Conservation (phyloP, 805 yeast genomes). For the Barnettozyma pratensis region DNA sequence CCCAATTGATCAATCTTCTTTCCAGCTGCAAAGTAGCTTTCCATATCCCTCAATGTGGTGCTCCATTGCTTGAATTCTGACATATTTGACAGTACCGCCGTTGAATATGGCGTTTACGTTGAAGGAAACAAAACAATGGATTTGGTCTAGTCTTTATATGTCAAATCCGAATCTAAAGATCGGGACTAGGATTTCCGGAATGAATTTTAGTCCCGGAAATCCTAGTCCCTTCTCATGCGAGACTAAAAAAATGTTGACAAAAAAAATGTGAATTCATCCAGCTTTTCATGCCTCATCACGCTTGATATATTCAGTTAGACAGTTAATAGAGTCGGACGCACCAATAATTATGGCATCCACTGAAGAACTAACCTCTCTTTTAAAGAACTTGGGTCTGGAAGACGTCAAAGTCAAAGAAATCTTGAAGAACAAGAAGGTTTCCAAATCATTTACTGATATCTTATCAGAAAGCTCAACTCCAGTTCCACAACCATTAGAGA, state of each 20-base stretch:
- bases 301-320: too few species aligned
- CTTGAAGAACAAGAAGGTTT: slow-evolving; percentile 79
- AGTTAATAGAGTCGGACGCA: not conserved
- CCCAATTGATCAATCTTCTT: not conserved
- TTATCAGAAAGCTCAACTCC: slow-evolving; percentile 38
- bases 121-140: too few species aligned
- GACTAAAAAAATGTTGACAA: too few species aligned
- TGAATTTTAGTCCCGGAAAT: too few species aligned
- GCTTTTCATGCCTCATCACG: not conserved
- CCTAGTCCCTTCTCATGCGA: too few species aligned
- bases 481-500: slow-evolving; percentile 39
- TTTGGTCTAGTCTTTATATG: too few species aligned
- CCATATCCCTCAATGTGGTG: not conserved
- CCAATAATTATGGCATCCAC: slow-evolving; percentile 19
- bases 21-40: not conserved
- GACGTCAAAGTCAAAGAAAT: slow-evolving; percentile 77
- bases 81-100: not conserved
- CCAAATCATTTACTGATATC: slow-evolving; percentile 59
- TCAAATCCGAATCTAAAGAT: too few species aligned
- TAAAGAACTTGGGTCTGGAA: slow-evolving; percentile 53
- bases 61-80: not conserved
- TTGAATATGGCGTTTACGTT: too few species aligned
- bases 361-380: slow-evolving; percentile 31
- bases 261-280: too few species aligned
- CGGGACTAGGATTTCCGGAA: too few species aligned